These are phyloP conservation scores for Rasamsonia emersonii DNA, from an alignment of 2,329 filamentous ascomycete genomes.

Conservation along the genomic window DNA sequence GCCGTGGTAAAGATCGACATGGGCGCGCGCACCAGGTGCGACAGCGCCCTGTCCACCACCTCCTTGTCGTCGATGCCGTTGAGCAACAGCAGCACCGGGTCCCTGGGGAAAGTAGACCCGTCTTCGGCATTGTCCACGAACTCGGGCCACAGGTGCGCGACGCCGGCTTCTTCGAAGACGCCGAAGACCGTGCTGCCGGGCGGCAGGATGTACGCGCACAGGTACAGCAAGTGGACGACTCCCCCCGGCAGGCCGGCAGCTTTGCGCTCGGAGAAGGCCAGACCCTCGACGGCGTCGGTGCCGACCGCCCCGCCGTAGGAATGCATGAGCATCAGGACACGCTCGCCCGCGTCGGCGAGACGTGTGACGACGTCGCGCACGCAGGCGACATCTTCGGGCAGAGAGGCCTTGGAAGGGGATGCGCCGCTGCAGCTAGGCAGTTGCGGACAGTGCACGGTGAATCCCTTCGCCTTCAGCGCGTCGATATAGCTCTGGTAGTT, in stretches of 20 bases:
- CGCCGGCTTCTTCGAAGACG: conserved; percentile 8
- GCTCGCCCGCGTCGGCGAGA: conserved; percentile 9
- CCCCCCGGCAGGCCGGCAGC: conserved; percentile 9
- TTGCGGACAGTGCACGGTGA: conserved; percentile 13
- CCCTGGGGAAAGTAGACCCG: conserved; percentile 1
- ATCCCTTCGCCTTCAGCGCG: conserved; percentile 9
- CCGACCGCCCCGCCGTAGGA: conserved; percentile 19
- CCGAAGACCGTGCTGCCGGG: conserved; percentile 5
- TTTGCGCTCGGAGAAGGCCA: conserved; percentile 8
- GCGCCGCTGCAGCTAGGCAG: conserved; percentile 12
- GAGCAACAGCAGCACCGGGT: conserved; percentile 6
- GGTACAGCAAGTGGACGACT: conserved; percentile 14
- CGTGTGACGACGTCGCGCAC: conserved; percentile 6
- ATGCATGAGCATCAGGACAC: conserved; percentile 16
- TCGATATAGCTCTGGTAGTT: conserved; percentile 10
- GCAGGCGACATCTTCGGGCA: conserved; percentile 8
- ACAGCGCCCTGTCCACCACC: conserved; percentile 4
- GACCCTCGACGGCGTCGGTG: conserved; percentile 12
- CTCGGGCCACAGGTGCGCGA: conserved; percentile 6
- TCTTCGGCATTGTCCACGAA: conserved; percentile 2
- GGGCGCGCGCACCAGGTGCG: conserved; percentile 5
- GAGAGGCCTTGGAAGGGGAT: conserved; percentile 6
- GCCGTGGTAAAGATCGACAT: not conserved
- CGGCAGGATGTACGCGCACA: conserved; percentile 14
- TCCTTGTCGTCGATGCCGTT: conserved; percentile 5